phyloP scores from a whole-genome alignment of 164 flowering plant genomes.

The Warburgia ugandensis region DNA sequence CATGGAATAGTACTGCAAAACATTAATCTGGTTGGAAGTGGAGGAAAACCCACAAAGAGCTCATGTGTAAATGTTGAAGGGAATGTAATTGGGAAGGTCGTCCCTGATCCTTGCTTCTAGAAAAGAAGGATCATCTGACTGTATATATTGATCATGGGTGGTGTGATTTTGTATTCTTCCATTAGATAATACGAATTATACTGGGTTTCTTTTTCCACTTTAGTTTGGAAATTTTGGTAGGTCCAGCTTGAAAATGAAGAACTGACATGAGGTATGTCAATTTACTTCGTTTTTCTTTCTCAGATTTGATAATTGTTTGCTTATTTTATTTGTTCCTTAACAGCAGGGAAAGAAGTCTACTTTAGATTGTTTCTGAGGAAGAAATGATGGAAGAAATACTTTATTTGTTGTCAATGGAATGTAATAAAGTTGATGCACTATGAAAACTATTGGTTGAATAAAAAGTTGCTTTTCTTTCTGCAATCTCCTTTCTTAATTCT shows the following conservation, averaged over 20 bases:
- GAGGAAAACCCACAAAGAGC: constrained; percentile 11
- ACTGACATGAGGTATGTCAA: no score
- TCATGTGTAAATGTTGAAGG: constrained; percentile 26
- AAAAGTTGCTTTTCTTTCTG: no score
- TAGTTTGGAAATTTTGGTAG: no score
- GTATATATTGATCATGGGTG: no score
- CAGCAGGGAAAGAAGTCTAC: no score
- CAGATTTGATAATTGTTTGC: background rate
- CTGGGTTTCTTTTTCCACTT: no score
- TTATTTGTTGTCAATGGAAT: background rate
- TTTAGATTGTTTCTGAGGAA: background rate
- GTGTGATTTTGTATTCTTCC: no score
- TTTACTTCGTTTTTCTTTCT: background rate
- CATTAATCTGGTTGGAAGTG: constrained; percentile 20
- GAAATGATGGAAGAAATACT: background rate
- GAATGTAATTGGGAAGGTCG: constrained; percentile 9
- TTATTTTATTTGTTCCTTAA: background rate
- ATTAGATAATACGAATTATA: no score
- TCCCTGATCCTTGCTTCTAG: constrained; percentile 12
- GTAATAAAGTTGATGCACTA: background rate
- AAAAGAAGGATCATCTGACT: no score
- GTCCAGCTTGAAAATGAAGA: no score
- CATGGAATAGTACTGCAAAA: constrained; percentile 27
- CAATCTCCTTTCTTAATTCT: no score
- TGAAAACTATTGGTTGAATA: no score